phyloP scores from a whole-genome alignment of 495 filamentous ascomycete genomes.

The Penicillium turbatum region DNA sequence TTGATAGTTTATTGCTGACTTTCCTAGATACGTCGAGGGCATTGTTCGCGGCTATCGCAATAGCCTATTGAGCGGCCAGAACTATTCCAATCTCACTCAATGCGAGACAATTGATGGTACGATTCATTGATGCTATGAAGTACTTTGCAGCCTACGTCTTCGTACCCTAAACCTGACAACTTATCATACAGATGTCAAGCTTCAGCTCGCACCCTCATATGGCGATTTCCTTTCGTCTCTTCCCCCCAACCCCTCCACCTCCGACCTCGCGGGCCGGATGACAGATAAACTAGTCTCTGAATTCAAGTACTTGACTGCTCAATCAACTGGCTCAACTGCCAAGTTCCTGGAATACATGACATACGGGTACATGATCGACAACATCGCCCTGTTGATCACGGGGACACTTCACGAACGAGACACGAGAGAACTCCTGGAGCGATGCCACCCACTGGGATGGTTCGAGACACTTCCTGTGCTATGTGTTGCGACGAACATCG shows the following conservation, averaged over 20 bases:
- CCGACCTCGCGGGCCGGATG: conserved; percentile 86
- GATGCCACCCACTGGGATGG: conserved; percentile 96
- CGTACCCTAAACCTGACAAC: conserved; percentile 8
- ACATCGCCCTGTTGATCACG: conserved; percentile 96
- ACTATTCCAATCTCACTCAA: conserved; percentile 95
- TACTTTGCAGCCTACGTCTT: background rate
- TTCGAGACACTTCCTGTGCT: conserved; percentile 99
- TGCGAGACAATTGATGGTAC: conserved; percentile 97
- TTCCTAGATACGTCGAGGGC: conserved; percentile 82
- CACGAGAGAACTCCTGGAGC: conserved; percentile 89
- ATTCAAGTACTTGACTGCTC: conserved; percentile 91
- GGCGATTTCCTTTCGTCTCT: conserved; percentile 95
- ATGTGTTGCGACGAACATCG: conserved; percentile 95
- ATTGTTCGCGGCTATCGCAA: conserved; percentile 97
- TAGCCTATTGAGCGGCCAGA: conserved; percentile 79
- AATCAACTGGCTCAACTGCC: conserved; percentile 82
- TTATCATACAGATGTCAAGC: conserved; percentile 73
- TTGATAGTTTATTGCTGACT: conserved; percentile 20
- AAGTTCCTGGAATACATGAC: conserved; percentile 97
- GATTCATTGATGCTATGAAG: conserved; percentile 13
- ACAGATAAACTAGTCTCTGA: conserved; percentile 97
- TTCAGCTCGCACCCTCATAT: conserved; percentile 93
- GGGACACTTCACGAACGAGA: conserved; percentile 97
- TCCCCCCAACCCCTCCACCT: conserved; percentile 95
- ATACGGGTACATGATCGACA: conserved; percentile 99